Base-by-base conservation (phyloP, 1,284 basidiomycete genomes). In the Austroboletus novae-zelandiae region DNA sequence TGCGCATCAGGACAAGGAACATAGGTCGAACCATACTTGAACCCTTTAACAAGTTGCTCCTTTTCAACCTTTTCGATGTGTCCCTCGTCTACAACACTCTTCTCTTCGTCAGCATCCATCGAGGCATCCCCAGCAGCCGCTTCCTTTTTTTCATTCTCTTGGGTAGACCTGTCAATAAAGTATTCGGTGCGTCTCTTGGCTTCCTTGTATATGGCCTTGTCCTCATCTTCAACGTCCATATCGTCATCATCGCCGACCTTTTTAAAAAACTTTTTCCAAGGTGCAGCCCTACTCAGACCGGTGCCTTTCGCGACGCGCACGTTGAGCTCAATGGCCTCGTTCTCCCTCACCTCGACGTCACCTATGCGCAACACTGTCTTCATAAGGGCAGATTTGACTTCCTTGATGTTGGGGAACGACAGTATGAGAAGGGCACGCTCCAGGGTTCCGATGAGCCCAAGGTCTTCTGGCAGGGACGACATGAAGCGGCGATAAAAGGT, bases 11-110 rank as follows among this genome's bases (percentile, higher is more conserved):
- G 86, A 67, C 88, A 85, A 2, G 93, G 91, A 2, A 86, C 86
- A 67, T 94, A 93, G 3, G 88, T 91, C 4, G 89, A 85, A 6
- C 96, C 96, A 59, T 98, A 97, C 67, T 93, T 91, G 78, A 90
- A 98, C 0, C 94, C 96, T 55, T 81, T 79, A 18, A 89, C 74
- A 14, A 94, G 81, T 15, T 86, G 75, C 51, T 93, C 89, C 61
- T 85, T 84, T 56, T 88, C 84, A 5, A 90, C 78, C 56, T 75
- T 79, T 60, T 78, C 75, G 25, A 70, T 48, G 14, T 50, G 52
- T 9, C 64, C 47, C 43, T 70, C 69, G n/a, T 69, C 66, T 43
- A 65, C 61, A 4, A 68, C 62, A 18, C 41, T 45, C 23, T 48
- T 70, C 8, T 68, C 68, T 27, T 71, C 57, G 43, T 68, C 66